These are phyloP conservation scores for Metarhizium rileyi DNA, from an alignment of 2,329 filamentous ascomycete species.

Conservation along the genomic window DNA sequence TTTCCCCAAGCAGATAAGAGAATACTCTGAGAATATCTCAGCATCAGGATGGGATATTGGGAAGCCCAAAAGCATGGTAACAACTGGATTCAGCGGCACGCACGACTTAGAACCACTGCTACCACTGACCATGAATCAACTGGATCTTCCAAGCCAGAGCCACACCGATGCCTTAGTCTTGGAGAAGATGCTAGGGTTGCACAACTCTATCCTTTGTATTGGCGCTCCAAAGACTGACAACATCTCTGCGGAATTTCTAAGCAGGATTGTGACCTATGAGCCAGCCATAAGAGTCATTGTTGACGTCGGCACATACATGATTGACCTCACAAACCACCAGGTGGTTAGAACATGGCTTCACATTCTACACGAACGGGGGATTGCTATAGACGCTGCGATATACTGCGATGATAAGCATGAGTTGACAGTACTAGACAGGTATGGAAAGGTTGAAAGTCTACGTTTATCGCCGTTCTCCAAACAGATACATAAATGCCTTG, in stretches of 20 bases:
- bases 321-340: slow-evolving; percentile 49
- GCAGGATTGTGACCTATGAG: slow-evolving; percentile 24
- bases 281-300: slow-evolving; percentile 48
- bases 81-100: slow-evolving; percentile 58
- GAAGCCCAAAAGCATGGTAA: slow-evolving; percentile 30
- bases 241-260: slow-evolving; percentile 30
- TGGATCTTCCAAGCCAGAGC: slow-evolving; percentile 39
- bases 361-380: background rate
- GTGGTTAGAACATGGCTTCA: slow-evolving; percentile 46
- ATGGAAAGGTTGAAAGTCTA: slow-evolving; percentile 36
- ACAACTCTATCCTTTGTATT: slow-evolving; percentile 31
- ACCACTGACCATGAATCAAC: slow-evolving; percentile 42
- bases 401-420: slow-evolving; percentile 49
- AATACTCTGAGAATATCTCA: slow-evolving; percentile 51
- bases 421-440: slow-evolving; percentile 40
- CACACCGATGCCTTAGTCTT: slow-evolving; percentile 60
- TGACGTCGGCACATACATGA: slow-evolving; percentile 59
- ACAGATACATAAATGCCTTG: slow-evolving; percentile 46
- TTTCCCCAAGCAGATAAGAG: slow-evolving; percentile 50
- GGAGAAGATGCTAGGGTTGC: slow-evolving; percentile 40
- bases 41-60: slow-evolving; percentile 58
- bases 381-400: slow-evolving; percentile 26
- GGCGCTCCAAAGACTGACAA: background rate
- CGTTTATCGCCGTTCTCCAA: slow-evolving; percentile 47
- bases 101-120: slow-evolving; percentile 48